Evolutionary conservation across 345 rosid genomes (phyloP).

Genomic region (Hibiscus tridactylites): DNA sequence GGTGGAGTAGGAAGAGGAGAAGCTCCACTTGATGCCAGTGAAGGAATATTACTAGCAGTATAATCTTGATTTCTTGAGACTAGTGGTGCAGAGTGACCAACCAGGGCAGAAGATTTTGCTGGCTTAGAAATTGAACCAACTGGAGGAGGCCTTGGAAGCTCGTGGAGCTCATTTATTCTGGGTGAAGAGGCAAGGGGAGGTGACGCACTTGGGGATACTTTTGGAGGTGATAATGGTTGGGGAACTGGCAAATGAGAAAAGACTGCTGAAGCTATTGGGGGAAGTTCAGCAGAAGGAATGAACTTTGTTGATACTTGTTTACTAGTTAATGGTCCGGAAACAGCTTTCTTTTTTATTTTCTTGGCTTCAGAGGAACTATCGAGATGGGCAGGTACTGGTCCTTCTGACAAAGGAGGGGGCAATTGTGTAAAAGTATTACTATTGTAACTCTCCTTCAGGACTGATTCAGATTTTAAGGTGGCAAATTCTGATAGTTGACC

Average conservation of each 20-base stretch:
- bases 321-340: constrained; percentile 63
- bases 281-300: constrained; percentile 32
- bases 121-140: constrained; percentile 37
- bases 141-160: constrained; percentile 99
- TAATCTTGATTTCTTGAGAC: constrained; percentile 52
- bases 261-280: constrained; percentile 38
- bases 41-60: constrained; percentile 29
- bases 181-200: constrained; percentile 83
- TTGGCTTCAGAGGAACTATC: constrained; percentile 35
- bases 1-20: constrained; percentile 88
- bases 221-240: constrained; percentile 53
- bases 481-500: constrained; percentile 18
- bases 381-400: constrained; percentile 23
- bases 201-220: constrained; percentile 68
- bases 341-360: constrained; percentile 46
- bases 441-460: constrained; percentile 29
- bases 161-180: constrained; percentile 72
- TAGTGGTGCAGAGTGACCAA: constrained; percentile 89
- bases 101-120: constrained; percentile 37
- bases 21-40: constrained; percentile 34
- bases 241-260: constrained; percentile 36
- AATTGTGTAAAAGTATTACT: constrained; percentile 32
- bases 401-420: constrained; percentile 57
- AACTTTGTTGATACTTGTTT: constrained; percentile 47
- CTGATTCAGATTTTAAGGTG: constrained; percentile 17